Percentiles rank a stretch among this genome's conserved stretches.
Conservation (phyloP, 495 filamentous ascomycete genomes). For the Podospora sp. region DNA sequence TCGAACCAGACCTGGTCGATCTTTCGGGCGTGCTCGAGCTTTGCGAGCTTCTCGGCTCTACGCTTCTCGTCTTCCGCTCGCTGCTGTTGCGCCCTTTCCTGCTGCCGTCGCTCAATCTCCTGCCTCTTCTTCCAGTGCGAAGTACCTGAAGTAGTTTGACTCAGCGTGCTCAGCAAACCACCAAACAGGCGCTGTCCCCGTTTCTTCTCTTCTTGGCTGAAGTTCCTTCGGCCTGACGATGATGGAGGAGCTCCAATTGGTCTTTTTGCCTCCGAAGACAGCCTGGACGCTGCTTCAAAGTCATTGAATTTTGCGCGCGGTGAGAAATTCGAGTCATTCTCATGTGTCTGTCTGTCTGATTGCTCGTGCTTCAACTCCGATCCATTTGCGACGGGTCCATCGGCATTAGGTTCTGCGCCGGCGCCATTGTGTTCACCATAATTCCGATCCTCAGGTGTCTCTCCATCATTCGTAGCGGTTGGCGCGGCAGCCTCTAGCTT, state of each 20-base stretch:
- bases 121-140: constrained; percentile 70
- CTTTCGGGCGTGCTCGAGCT: constrained; percentile 59
- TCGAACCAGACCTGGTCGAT: constrained; percentile 78
- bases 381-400: neutral
- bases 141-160: constrained; percentile 66
- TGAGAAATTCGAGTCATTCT: neutral
- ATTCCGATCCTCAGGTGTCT: constrained; percentile 20
- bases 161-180: constrained; percentile 82
- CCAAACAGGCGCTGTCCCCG: constrained; percentile 90
- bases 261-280: constrained; percentile 16
- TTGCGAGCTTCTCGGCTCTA: constrained; percentile 62
- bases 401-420: neutral
- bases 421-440: neutral
- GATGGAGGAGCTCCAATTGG: constrained; percentile 9
- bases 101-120: constrained; percentile 89
- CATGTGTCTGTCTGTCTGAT: neutral
- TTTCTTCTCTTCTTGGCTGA: constrained; percentile 75
- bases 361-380: neutral
- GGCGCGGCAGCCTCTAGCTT: constrained; percentile 16
- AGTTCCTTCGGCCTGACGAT: constrained; percentile 44
- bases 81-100: constrained; percentile 77
- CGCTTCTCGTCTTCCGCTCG: constrained; percentile 66
- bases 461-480: constrained; percentile 1
- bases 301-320: neutral
- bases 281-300: neutral